Evolutionary conservation across 306 rosid species (phyloP), one percentile per base, ranked within the genome.

Genomic region (Amphicarpaea edgeworthii): DNA sequence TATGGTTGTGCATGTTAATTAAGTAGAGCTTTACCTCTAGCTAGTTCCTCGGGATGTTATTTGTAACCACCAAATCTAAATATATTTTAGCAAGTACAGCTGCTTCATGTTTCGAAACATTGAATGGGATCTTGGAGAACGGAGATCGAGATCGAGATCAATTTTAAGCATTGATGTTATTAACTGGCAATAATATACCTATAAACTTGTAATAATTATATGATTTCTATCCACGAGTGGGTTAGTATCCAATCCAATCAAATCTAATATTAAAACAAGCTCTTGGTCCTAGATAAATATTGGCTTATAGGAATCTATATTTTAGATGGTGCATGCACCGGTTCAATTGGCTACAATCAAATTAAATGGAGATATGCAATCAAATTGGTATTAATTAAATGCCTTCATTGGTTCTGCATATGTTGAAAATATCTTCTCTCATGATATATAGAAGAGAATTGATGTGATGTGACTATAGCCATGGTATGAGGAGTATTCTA

Each of bases 91-190:
- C 40, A 19, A 38, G 63, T 28, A 14, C 2, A 83, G 88, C 2
- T 85, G 88, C 75, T 85, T 89, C 88, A 85, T 83, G 86, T 85
- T 81, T 83, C 58, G 58, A 59, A 66, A 83, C 85, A 90, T 62
- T 80, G 79, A 76, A 85, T 72, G 80, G 7, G 81, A 79, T 80
- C 73, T 79, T 51, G 50, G 77, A 49, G 21, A 64, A 65, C 38
- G 65, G 21, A 58, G 68, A 63, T 63, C 69, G 62, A 76, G 43
- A 60, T 70, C 37, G 37, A 30, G 7, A 30, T 30, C 37, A 30
- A 30, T 30, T 30, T 70, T 12, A 70, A 81, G 69, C 73, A 30
- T 32, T 15, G 43, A 1, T 51, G 46, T 19, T 72, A 69, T 19
- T 72, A 69, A 67, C 65, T 72, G 80, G 79, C 77, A 81, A 50